Evolutionary conservation across 257 asterid species (phyloP), one percentile per base, ranked within the genome.

Genomic region (Buddleja alternifolia): DNA sequence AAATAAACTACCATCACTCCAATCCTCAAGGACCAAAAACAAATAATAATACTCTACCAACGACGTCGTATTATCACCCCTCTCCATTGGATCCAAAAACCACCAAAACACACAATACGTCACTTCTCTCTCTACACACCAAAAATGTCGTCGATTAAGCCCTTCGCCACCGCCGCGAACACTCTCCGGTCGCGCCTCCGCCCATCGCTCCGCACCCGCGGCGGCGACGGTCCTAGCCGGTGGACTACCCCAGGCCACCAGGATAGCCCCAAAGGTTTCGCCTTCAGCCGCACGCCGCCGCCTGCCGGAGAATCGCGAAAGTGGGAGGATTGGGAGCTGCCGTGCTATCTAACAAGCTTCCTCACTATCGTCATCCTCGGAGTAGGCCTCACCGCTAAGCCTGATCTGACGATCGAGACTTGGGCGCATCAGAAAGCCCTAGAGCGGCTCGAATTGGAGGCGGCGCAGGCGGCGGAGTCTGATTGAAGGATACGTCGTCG

Each of bases 391-490:
- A 90, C 81, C 63, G 98, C 98, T 15, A 93, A 93, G 85, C 97
- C 98, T 80, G 98, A 93, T 86, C 89, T 88, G 61, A 93, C 97
- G 61, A 83, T 93, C 56, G 98, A 93, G 77, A 85, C 98, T 16
- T 93, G 98, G 98, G 98, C 97, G 10, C 98, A 93, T 78, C 94
- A 84, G 81, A 86, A 93, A 83, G 98, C 98, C 78, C 94, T 93
- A 10, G 94, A 93, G 56, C 87, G 98, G 70, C 95, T 93, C 75
- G 84, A 82, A 69, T 75, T 73, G 65, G 97, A 93, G 60, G 55
- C 89, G 4, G 69, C n/a, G n/a, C n/a, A n/a, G n/a, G n/a, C 34
- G 4, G 69, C 48, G 6, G 82, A 81, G 37, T 63, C 84, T 21
- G 85, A 80, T 56, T 78, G 73, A 70, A 32, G 58, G 34, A 67